phyloP scores from a whole-genome alignment of 2,329 filamentous ascomycete genomes.

The Cordyceps tenuipes region DNA sequence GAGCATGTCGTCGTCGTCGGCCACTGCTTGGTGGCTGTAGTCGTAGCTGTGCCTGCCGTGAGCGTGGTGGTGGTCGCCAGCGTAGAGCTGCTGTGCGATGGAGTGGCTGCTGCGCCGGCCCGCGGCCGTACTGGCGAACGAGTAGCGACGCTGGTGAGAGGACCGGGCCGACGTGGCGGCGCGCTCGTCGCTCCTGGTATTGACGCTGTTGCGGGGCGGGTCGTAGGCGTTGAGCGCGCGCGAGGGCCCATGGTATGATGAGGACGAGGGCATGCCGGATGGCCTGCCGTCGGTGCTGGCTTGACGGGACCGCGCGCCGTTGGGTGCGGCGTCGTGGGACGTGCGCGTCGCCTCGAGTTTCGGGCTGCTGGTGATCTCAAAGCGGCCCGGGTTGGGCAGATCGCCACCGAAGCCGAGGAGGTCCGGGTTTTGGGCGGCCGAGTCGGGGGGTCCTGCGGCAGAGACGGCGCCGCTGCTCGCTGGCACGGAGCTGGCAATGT shows the following conservation, averaged over 20 bases:
- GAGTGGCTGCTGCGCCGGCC: slow-evolving; percentile 39
- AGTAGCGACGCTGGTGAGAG: slow-evolving; percentile 41
- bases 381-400: slow-evolving; percentile 67
- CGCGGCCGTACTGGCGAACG: slow-evolving; percentile 42
- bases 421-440: slow-evolving; percentile 41
- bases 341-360: slow-evolving; percentile 31
- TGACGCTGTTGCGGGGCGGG: slow-evolving; percentile 26
- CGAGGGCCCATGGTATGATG: slow-evolving; percentile 31
- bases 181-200: slow-evolving; percentile 12
- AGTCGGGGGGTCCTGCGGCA: slow-evolving; percentile 13
- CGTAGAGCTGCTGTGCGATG: slow-evolving; percentile 46
- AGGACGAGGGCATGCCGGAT: neutral
- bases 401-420: slow-evolving; percentile 53
- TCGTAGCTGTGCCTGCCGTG: slow-evolving; percentile 34
- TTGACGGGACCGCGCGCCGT: neutral
- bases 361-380: slow-evolving; percentile 52
- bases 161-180: slow-evolving; percentile 16
- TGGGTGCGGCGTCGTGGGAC: slow-evolving; percentile 8
- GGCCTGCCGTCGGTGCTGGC: neutral
- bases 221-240: slow-evolving; percentile 37
- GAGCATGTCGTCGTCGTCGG: slow-evolving; percentile 58
- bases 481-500: slow-evolving; percentile 53
- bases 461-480: slow-evolving; percentile 8
- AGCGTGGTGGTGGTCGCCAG: slow-evolving; percentile 31
- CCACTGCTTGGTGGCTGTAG: slow-evolving; percentile 44